phyloP scores from a whole-genome alignment of 2,329 filamentous ascomycete species.

The Drechmeria coniospora region DNA sequence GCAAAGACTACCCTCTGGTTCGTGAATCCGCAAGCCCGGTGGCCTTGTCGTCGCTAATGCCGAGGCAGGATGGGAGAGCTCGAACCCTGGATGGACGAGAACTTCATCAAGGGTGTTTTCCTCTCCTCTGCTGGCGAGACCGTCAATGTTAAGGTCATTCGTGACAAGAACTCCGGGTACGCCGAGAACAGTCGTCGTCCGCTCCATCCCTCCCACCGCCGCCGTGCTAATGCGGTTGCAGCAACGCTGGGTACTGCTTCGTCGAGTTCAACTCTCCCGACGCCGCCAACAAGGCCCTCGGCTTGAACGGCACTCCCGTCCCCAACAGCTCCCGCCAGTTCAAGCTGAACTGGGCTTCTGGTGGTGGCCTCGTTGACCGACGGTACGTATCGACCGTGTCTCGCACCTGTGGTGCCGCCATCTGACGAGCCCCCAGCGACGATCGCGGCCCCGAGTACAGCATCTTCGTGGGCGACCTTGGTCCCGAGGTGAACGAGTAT shows the following conservation, averaged over 20 bases:
- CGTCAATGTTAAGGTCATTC: slow-evolving; percentile 98
- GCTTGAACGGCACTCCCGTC: slow-evolving; percentile 74
- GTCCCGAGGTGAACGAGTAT: slow-evolving; percentile 97
- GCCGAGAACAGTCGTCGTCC: slow-evolving; percentile 11
- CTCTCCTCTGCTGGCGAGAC: slow-evolving; percentile 76
- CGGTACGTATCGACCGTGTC: slow-evolving; percentile 39
- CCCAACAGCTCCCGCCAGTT: slow-evolving; percentile 90
- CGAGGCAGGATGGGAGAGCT: slow-evolving; percentile 86
- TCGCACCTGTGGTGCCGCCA: not conserved
- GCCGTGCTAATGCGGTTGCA: slow-evolving; percentile 18
- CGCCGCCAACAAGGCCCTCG: slow-evolving; percentile 81
- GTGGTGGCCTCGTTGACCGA: slow-evolving; percentile 86
- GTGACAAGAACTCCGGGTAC: slow-evolving; percentile 95
- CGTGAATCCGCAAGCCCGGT: slow-evolving; percentile 5
- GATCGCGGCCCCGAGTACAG: slow-evolving; percentile 92
- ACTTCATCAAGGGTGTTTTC: slow-evolving; percentile 92
- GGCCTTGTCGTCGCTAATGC: slow-evolving; percentile 5
- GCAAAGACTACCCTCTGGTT: slow-evolving; percentile 46
- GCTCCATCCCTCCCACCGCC: not conserved
- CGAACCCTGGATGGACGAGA: slow-evolving; percentile 98
- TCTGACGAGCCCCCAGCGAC: slow-evolving; percentile 40
- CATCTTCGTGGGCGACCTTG: slow-evolving; percentile 96
- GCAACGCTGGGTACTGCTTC: slow-evolving; percentile 97
- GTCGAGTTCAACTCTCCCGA: slow-evolving; percentile 78
- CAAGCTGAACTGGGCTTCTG: slow-evolving; percentile 99